Evolutionary conservation across 305 asterid species (phyloP).

Genomic region (Fraxinus nigra): DNA sequence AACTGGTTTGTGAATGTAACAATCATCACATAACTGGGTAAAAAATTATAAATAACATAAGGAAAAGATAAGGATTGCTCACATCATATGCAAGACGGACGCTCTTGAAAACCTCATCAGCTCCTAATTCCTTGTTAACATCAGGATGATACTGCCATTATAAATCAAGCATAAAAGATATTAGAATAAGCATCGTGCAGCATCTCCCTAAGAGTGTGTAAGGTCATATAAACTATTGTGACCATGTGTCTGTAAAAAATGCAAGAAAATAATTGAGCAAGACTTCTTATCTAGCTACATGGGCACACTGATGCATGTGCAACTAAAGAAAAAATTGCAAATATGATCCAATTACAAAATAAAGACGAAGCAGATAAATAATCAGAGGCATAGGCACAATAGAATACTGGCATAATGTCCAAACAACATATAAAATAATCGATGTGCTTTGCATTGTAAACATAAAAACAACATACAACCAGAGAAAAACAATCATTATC

Average conservation of each 20-base stretch:
- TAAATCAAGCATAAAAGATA: slow-evolving; percentile 18
- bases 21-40: neutral
- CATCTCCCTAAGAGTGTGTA: neutral
- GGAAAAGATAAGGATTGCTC: slow-evolving; percentile 25
- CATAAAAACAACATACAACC: neutral
- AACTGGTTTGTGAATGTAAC: neutral
- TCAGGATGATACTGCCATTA: slow-evolving; percentile 87
- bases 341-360: neutral
- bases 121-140: slow-evolving; percentile 75
- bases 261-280: neutral
- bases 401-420: neutral
- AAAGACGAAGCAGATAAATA: neutral
- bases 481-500: neutral
- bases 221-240: slow-evolving; percentile 4
- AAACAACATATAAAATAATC: neutral
- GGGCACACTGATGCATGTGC: neutral
- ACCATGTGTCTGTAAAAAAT: neutral
- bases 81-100: slow-evolving; percentile 84
- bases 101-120: slow-evolving; percentile 68
- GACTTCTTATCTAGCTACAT: neutral
- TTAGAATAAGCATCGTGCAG: neutral
- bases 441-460: neutral
- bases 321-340: neutral
- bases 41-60: neutral
- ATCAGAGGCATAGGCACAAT: neutral